Conservation (phyloP, 2,329 filamentous ascomycete genomes). For the Colletotrichum trifolii region DNA sequence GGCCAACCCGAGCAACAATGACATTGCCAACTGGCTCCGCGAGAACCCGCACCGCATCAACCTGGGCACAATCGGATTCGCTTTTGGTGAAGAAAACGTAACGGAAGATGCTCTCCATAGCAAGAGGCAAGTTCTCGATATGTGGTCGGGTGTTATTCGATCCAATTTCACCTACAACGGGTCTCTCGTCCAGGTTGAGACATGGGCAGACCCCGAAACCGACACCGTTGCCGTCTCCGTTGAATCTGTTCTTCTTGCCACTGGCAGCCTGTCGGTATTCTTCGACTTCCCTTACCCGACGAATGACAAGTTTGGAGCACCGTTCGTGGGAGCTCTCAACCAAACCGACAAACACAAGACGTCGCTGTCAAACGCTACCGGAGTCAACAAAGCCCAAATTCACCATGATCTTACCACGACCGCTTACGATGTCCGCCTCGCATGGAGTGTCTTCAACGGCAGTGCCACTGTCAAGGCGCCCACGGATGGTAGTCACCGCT, state of each 20-base stretch:
- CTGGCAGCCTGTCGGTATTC: slow-evolving; percentile 55
- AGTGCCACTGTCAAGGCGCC: slow-evolving; percentile 47
- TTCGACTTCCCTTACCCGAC: slow-evolving; percentile 64
- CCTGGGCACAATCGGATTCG: slow-evolving; percentile 59
- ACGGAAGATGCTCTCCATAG: slow-evolving; percentile 52
- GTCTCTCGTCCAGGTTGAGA: slow-evolving; percentile 53
- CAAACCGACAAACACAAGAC: slow-evolving; percentile 58
- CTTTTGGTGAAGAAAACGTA: slow-evolving; percentile 52
- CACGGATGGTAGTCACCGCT: slow-evolving; percentile 53
- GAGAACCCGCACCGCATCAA: slow-evolving; percentile 64
- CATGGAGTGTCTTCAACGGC: slow-evolving; percentile 46
- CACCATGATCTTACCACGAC: slow-evolving; percentile 55
- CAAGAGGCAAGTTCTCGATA: slow-evolving; percentile 56
- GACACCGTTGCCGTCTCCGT: slow-evolving; percentile 58
- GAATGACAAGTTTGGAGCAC: slow-evolving; percentile 63
- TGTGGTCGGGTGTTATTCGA: slow-evolving; percentile 58
- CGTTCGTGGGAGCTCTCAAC: slow-evolving; percentile 64
- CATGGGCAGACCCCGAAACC: slow-evolving; percentile 56
- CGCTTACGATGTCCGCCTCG: slow-evolving; percentile 53
- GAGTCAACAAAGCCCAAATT: slow-evolving; percentile 49
- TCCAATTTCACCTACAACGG: slow-evolving; percentile 58
- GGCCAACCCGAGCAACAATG: slow-evolving; percentile 52
- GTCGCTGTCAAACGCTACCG: slow-evolving; percentile 40
- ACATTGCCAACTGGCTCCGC: slow-evolving; percentile 56
- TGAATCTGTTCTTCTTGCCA: slow-evolving; percentile 52